Evolutionary conservation across 2,329 filamentous ascomycete species (phyloP), one percentile per base, ranked within the genome.

Genomic region (Exophiala sp.): DNA sequence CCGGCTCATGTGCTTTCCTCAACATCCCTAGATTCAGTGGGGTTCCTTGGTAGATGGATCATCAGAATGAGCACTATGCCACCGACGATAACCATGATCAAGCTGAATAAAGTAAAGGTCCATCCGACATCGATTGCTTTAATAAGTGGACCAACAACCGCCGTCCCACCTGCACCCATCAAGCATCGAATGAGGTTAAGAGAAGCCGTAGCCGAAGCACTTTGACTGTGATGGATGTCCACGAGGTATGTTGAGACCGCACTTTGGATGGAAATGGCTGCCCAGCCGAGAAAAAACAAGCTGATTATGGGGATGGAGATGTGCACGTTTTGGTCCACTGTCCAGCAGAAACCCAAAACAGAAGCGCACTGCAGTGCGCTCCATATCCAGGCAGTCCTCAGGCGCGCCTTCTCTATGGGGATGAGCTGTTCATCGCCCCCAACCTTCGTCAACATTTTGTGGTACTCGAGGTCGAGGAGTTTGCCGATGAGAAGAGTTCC

Each of bases 331-430:
- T 73, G 76, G 11, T 79, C 68, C 6, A 80, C 72, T 0, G 75
- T 77, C 79, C 79, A 82, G 33, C 79, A 79, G 44, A 81, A 82
- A 18, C 75, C 58, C 1, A 80, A 42, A 12, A 80, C 71, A 0
- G 78, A 76, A 0, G 72, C 44, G 40, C 74, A 75, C 53, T 81
- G 76, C 0, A 78, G 10, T 3, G 72, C 16, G 0, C 72, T 68
- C 46, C 78, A 78, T 0, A 77, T 18, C 0, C 75, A 76, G 0
- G 80, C 65, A 0, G 77, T 70, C 2, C 78, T 74, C 1, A 82
- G 72, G 1, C 79, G 76, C 0, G 79, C 77, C 32, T 68, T 74
- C 61, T 82, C 79, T 0, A 81, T 65, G 0, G 78, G 76, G 29
- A 81, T 78, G 3, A 62, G 48, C 1, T 63, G 63, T 32, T 65